phyloP scores from a whole-genome alignment of 2,329 filamentous ascomycete species.

The Periconia macrospinosa region DNA sequence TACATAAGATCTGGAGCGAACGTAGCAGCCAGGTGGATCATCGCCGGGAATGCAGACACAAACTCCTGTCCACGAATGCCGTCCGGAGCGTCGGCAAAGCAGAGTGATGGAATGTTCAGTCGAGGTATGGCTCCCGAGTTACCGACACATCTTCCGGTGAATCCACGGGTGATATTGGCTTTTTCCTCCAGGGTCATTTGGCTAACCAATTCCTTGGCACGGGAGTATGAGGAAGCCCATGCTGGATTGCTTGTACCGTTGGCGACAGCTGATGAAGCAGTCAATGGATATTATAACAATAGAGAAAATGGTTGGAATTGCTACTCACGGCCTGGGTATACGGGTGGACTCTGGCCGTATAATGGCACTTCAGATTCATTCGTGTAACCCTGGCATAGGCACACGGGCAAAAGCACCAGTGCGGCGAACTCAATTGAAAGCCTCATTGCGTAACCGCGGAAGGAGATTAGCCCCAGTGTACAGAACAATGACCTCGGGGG shows the following conservation, averaged over 20 bases:
- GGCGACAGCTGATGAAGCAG: slow-evolving; percentile 15
- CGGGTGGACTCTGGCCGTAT: slow-evolving; percentile 31
- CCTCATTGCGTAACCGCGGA: background rate
- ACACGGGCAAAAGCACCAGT: background rate
- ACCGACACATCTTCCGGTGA: slow-evolving; percentile 35
- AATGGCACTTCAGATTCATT: slow-evolving; percentile 31
- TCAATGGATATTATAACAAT: slow-evolving; percentile 5
- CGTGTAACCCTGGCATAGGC: slow-evolving; percentile 22
- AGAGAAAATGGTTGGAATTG: background rate
- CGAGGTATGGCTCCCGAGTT: slow-evolving; percentile 41
- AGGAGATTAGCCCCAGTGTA: background rate
- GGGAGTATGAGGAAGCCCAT: slow-evolving; percentile 34
- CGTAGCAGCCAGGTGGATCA: slow-evolving; percentile 60
- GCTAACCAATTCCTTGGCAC: slow-evolving; percentile 43
- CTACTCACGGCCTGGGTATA: slow-evolving; percentile 33
- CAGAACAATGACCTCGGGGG: background rate
- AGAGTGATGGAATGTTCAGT: slow-evolving; percentile 41
- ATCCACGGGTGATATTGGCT: slow-evolving; percentile 43
- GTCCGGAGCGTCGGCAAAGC: slow-evolving; percentile 43
- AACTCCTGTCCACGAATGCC: slow-evolving; percentile 37
- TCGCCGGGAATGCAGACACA: slow-evolving; percentile 34
- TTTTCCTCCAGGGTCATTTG: slow-evolving; percentile 49
- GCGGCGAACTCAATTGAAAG: background rate
- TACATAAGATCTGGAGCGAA: slow-evolving; percentile 73
- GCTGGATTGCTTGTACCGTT: slow-evolving; percentile 24